These are phyloP conservation scores for Cladosporium cucumerinum DNA, from an alignment of 2,329 filamentous ascomycete genomes.

Conservation along the genomic window DNA sequence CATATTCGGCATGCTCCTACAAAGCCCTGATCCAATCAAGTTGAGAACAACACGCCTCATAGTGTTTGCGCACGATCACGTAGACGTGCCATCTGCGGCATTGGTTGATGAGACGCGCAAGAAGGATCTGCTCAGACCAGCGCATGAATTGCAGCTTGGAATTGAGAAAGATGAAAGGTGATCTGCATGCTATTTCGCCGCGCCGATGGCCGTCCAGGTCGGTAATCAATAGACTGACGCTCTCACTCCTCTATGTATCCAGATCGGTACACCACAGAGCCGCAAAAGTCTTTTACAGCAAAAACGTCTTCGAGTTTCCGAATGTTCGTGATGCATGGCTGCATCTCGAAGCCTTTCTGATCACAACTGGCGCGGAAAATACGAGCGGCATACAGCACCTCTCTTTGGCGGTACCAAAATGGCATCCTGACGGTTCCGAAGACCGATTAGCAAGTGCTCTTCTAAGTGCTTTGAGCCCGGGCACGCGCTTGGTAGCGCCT, in stretches of 20 bases:
- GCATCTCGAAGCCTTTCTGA: not conserved
- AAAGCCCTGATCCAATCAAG: not conserved
- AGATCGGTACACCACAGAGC: not conserved
- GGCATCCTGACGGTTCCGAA: not conserved
- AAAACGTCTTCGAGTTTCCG: not conserved
- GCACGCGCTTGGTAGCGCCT: not conserved
- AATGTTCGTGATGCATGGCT: not conserved
- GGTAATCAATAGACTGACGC: not conserved
- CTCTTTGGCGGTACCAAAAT: not conserved
- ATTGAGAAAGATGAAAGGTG: not conserved
- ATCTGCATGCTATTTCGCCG: not conserved
- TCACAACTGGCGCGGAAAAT: not conserved
- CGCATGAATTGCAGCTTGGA: not conserved
- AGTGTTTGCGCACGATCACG: not conserved
- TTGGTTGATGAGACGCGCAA: not conserved
- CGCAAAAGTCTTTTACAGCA: not conserved
- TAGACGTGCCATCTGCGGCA: not conserved
- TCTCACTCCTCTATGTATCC: not conserved
- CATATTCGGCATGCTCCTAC: slow-evolving; percentile 20
- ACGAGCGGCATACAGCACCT: not conserved
- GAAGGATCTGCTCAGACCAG: not conserved
- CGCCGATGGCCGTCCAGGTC: not conserved
- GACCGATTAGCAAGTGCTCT: not conserved
- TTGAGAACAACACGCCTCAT: not conserved
- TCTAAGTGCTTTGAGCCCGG: not conserved